Evolutionary conservation across 2,329 filamentous ascomycete genomes (phyloP).

Genomic region (Hirsutella thompsonii): DNA sequence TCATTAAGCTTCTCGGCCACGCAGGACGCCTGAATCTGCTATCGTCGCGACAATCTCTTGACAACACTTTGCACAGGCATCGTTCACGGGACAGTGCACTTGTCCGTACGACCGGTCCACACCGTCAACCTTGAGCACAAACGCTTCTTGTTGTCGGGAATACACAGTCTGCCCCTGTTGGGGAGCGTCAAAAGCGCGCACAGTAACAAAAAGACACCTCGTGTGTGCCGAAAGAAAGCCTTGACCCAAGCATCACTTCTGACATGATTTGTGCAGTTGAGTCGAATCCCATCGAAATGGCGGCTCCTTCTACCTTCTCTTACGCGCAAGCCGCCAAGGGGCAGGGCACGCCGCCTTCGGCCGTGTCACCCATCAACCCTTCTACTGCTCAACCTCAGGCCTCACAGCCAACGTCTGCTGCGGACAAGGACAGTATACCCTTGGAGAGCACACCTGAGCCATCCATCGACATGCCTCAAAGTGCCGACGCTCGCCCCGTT

Average conservation of each 20-base stretch:
- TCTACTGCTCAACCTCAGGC: slow-evolving; percentile 13
- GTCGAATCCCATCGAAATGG: slow-evolving; percentile 29
- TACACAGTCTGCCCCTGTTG: slow-evolving; percentile 5
- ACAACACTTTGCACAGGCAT: background rate
- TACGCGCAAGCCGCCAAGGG: slow-evolving; percentile 95
- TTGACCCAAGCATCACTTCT: slow-evolving; percentile 9
- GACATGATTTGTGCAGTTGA: slow-evolving; percentile 15
- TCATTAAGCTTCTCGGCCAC: background rate
- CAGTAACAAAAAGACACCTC: slow-evolving; percentile 5
- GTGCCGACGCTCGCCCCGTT: slow-evolving; percentile 9
- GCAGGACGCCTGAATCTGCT: background rate
- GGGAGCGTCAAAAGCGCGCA: slow-evolving; percentile 8
- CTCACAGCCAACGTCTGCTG: slow-evolving; percentile 14
- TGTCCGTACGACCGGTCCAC: background rate
- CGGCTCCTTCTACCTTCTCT: slow-evolving; percentile 56
- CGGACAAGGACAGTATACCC: slow-evolving; percentile 12
- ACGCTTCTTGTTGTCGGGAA: slow-evolving; percentile 1
- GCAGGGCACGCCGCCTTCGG: slow-evolving; percentile 31
- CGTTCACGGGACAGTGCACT: slow-evolving; percentile 1
- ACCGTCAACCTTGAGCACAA: background rate
- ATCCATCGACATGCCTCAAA: slow-evolving; percentile 9
- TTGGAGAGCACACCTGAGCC: slow-evolving; percentile 13
- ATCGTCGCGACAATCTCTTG: background rate
- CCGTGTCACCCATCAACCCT: slow-evolving; percentile 11
- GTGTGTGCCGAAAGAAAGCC: slow-evolving; percentile 9